phyloP scores from a whole-genome alignment of 257 asterid species.

The Hygrophila difformis region DNA sequence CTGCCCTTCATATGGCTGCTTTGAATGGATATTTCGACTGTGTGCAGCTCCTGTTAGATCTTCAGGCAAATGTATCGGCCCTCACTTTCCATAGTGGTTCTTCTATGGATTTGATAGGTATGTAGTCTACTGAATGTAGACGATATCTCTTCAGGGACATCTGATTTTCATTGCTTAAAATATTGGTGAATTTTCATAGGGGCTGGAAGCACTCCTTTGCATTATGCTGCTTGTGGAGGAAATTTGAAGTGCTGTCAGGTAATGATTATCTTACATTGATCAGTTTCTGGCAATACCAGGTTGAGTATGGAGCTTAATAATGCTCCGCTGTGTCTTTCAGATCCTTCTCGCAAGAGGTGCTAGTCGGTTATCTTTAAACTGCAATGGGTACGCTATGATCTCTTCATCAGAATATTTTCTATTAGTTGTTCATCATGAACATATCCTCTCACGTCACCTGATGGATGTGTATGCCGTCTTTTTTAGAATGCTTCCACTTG shows the following conservation, averaged over 20 bases:
- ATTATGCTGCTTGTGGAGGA: too few relatives aligned
- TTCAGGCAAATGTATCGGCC: slow-evolving; percentile 69
- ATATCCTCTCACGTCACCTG: slow-evolving; percentile 1
- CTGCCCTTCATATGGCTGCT: slow-evolving; percentile 99
- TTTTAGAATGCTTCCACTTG: slow-evolving; percentile 67
- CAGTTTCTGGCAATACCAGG: slow-evolving; percentile 8
- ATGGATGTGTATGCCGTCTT: background rate
- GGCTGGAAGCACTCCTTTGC: slow-evolving; percentile 97
- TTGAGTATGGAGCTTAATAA: too few relatives aligned
- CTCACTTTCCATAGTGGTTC: slow-evolving; percentile 91
- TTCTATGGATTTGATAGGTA: slow-evolving; percentile 93
- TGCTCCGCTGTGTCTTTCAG: too few relatives aligned
- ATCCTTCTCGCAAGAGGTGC: slow-evolving; percentile 90
- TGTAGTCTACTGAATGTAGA: slow-evolving; percentile 3
- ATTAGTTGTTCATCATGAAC: slow-evolving; percentile 5
- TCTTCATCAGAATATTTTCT: background rate
- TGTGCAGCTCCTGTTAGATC: slow-evolving; percentile 91
- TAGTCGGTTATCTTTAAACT: slow-evolving; percentile 77
- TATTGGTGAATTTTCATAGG: slow-evolving; percentile 32
- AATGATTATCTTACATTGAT: slow-evolving; percentile 14
- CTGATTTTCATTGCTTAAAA: too few relatives aligned
- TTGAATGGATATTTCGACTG: slow-evolving; percentile 94
- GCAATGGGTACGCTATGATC: slow-evolving; percentile 81
- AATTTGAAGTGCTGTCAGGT: slow-evolving; percentile 97
- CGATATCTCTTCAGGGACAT: slow-evolving; percentile 3